These are phyloP conservation scores for Phytophthora brassicae DNA, from an alignment of 352 stramenopile species.

Conservation along the genomic window DNA sequence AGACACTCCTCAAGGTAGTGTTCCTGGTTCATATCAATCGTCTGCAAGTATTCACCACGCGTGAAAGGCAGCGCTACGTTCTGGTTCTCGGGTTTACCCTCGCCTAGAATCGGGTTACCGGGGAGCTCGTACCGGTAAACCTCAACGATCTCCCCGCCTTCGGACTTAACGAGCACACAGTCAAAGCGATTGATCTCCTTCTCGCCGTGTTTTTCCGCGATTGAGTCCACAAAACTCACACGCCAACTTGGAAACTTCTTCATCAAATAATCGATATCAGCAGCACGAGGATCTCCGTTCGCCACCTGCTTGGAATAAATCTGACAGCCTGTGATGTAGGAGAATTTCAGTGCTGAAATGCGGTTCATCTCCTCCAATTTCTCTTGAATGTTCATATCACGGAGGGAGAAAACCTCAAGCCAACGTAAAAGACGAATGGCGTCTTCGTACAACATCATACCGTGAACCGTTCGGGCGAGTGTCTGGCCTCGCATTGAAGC, in stretches of 20 bases:
- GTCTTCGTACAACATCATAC: slow-evolving; percentile 91
- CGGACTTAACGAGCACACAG: slow-evolving; percentile 80
- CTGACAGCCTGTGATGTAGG: slow-evolving; percentile 88
- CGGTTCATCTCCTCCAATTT: slow-evolving; percentile 85
- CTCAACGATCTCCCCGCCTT: slow-evolving; percentile 82
- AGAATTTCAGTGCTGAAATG: slow-evolving; percentile 87
- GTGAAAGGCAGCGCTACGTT: slow-evolving; percentile 88
- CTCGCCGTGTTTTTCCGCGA: slow-evolving; percentile 44
- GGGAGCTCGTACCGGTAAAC: slow-evolving; percentile 88
- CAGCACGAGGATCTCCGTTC: slow-evolving; percentile 74
- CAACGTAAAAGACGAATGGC: slow-evolving; percentile 82
- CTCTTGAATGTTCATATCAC: slow-evolving; percentile 57
- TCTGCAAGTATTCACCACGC: slow-evolving; percentile 85
- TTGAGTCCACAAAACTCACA: slow-evolving; percentile 86
- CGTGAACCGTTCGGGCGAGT: slow-evolving; percentile 82
- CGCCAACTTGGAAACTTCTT: slow-evolving; percentile 88
- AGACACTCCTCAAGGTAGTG: slow-evolving; percentile 88
- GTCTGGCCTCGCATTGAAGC: slow-evolving; percentile 85
- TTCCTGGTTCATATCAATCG: slow-evolving; percentile 92
- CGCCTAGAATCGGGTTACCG: slow-evolving; percentile 86
- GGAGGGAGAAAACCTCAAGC: slow-evolving; percentile 76
- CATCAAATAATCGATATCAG: slow-evolving; percentile 90
- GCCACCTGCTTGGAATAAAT: slow-evolving; percentile 84
- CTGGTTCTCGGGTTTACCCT: slow-evolving; percentile 89
- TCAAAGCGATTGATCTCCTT: slow-evolving; percentile 53